These are phyloP conservation scores for Kwoniella pini DNA, from an alignment of 768 basidiomycete species.

Conservation along the genomic window DNA sequence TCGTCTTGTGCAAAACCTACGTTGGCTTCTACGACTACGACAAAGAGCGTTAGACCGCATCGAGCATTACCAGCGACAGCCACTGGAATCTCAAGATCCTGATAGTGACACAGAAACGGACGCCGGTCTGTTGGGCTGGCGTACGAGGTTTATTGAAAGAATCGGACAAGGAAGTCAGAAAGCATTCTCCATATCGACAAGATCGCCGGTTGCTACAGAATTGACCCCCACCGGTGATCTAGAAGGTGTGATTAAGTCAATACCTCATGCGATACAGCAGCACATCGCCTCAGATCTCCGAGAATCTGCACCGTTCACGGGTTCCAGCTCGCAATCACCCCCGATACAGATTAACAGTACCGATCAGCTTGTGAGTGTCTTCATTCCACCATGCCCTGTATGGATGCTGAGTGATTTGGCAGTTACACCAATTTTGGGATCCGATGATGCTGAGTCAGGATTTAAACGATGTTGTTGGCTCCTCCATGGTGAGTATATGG, in stretches of 20 bases:
- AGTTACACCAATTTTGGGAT: conserved; percentile 29
- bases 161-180: conserved; percentile 10
- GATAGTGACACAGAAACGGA: conserved; percentile 20
- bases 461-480: background rate
- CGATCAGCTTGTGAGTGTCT: conserved; percentile 17
- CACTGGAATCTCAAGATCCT: background rate
- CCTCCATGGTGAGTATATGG: background rate
- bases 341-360: conserved; percentile 6
- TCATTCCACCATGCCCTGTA: background rate
- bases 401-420: too few species aligned
- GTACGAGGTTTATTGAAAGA: conserved; percentile 32
- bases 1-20: conserved; percentile 24
- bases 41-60: conserved; percentile 13
- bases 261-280: conserved; percentile 10
- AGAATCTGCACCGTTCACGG: background rate
- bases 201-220: conserved; percentile 2
- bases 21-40: conserved; percentile 31
- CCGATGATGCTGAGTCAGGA: conserved; percentile 16
- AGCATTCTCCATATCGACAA: conserved; percentile 5
- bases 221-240: background rate
- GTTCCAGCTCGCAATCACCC: conserved; percentile 6
- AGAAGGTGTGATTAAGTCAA: conserved; percentile 10
- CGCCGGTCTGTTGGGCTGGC: conserved; percentile 27
- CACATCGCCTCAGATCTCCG: conserved; percentile 9
- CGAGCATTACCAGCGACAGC: background rate